A percentile compares a stretch with the other conserved stretches of the same genome.
phyloP scores from a whole-genome alignment of 805 yeast species.

The Metschnikowia sp. region DNA sequence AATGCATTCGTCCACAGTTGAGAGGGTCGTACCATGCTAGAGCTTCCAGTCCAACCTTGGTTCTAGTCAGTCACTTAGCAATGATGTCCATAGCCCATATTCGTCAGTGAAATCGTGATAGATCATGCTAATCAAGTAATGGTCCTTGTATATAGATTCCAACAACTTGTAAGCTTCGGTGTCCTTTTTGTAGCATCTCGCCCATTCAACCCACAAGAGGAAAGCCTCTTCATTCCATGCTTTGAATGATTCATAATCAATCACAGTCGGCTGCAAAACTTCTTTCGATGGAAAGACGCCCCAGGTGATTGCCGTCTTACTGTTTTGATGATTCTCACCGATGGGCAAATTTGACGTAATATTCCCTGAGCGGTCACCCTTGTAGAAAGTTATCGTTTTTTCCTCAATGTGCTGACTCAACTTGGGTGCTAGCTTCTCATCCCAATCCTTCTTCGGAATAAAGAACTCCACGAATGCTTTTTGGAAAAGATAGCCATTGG shows the following conservation, averaged over 20 bases:
- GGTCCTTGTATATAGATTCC: slow-evolving; percentile 55
- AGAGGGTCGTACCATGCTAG: background rate
- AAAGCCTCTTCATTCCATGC: slow-evolving; percentile 98
- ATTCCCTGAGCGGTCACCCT: slow-evolving; percentile 58
- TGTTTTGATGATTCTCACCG: slow-evolving; percentile 29
- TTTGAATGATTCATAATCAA: slow-evolving; percentile 86
- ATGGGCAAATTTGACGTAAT: slow-evolving; percentile 60
- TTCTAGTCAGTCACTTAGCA: slow-evolving; percentile 36
- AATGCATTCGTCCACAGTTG: background rate
- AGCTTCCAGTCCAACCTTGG: slow-evolving; percentile 9
- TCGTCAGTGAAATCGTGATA: slow-evolving; percentile 80
- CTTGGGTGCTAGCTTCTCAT: slow-evolving; percentile 46
- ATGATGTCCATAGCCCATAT: slow-evolving; percentile 70
- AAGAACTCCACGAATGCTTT: slow-evolving; percentile 87
- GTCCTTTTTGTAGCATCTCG: slow-evolving; percentile 63
- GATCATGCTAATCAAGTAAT: slow-evolving; percentile 77
- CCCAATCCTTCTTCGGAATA: slow-evolving; percentile 72
- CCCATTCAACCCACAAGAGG: slow-evolving; percentile 90
- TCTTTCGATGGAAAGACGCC: slow-evolving; percentile 93
- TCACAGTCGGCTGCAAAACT: slow-evolving; percentile 85
- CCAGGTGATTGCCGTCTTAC: slow-evolving; percentile 90
- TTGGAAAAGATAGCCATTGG: slow-evolving; percentile 83
- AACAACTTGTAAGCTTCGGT: slow-evolving; percentile 59
- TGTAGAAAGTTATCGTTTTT: slow-evolving; percentile 66
- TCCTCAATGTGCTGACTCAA: slow-evolving; percentile 36